Evolutionary conservation across 441 rosid species (phyloP).

Genomic region (Brassica hybrid): DNA sequence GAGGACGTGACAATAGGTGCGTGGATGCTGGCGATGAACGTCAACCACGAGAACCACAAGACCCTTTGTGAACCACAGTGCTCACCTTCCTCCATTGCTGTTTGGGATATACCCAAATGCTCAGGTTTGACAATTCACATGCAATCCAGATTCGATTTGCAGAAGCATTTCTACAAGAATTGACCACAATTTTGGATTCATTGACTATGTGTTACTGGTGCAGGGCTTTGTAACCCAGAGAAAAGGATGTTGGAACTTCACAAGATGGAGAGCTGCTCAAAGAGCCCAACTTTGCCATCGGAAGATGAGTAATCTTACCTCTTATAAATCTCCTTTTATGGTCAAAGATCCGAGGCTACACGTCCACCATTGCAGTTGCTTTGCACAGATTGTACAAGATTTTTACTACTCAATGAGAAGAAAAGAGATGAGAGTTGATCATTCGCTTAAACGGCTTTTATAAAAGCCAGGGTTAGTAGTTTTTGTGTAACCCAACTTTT

Average conservation of each 20-base stretch:
- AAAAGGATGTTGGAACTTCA: conserved; percentile 79
- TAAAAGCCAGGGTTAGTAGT: not conserved
- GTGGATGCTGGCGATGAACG: conserved; percentile 99
- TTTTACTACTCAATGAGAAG: not conserved
- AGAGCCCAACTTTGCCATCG: conserved; percentile 70
- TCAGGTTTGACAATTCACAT: conserved; percentile 65
- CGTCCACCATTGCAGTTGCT: not conserved
- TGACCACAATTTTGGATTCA: not conserved
- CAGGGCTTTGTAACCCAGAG: conserved; percentile 92
- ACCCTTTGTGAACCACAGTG: conserved; percentile 74
- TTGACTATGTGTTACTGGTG: conserved; percentile 10
- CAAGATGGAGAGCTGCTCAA: conserved; percentile 69
- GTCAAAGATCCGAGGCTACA: conserved; percentile 4
- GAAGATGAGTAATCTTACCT: conserved; percentile 50
- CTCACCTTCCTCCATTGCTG: conserved; percentile 70
- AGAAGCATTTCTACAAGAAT: not conserved
- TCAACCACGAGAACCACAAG: conserved; percentile 75
- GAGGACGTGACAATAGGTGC: conserved; percentile 97
- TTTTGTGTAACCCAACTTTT: not conserved
- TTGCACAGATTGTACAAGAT: not conserved
- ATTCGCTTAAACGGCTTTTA: not conserved
- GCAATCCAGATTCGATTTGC: not conserved
- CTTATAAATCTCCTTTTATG: not conserved
- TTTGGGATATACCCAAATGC: conserved; percentile 96
- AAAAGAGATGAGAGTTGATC: not conserved